Evolutionary conservation across 805 yeast genomes (phyloP).

Genomic region (Metschnikowia matae): DNA sequence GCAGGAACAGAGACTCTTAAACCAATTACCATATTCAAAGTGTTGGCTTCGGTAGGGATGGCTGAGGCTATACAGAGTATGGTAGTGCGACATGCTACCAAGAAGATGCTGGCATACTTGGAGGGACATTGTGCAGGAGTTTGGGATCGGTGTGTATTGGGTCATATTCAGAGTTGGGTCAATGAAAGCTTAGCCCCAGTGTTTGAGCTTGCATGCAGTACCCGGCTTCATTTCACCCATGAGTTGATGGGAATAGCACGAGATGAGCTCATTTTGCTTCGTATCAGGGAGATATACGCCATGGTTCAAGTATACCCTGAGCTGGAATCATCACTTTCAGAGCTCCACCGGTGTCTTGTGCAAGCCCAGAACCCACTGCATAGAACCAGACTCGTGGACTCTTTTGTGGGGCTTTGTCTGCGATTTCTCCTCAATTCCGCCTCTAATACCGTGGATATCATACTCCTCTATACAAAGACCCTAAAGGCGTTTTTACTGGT

Average conservation of each 20-base stretch:
- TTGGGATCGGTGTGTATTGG: slow-evolving; percentile 39
- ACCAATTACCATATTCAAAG: background rate
- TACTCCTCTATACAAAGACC: slow-evolving; percentile 64
- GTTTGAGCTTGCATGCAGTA: slow-evolving; percentile 17
- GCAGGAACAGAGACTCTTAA: background rate
- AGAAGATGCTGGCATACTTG: slow-evolving; percentile 32
- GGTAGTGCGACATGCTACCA: slow-evolving; percentile 36
- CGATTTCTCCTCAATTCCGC: slow-evolving; percentile 69
- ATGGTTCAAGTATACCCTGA: slow-evolving; percentile 53
- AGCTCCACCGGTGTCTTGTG: slow-evolving; percentile 46
- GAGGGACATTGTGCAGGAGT: slow-evolving; percentile 24
- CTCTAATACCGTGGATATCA: slow-evolving; percentile 67
- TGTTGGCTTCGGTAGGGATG: slow-evolving; percentile 14
- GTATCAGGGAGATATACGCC: slow-evolving; percentile 57
- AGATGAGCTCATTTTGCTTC: slow-evolving; percentile 39
- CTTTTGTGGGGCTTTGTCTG: slow-evolving; percentile 45
- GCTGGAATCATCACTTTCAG: slow-evolving; percentile 51
- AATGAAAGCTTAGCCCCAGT: slow-evolving; percentile 35
- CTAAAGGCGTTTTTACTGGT: slow-evolving; percentile 66
- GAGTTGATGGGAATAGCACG: slow-evolving; percentile 36
- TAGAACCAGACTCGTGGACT: slow-evolving; percentile 47
- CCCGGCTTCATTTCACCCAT: slow-evolving; percentile 7
- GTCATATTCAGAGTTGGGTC: slow-evolving; percentile 35
- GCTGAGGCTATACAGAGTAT: slow-evolving; percentile 15
- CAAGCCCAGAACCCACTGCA: slow-evolving; percentile 32